A percentile compares a stretch with the other conserved stretches of the same genome.
Conservation (phyloP, 2,329 filamentous ascomycete genomes). For the Lecanicillium sp. region DNA sequence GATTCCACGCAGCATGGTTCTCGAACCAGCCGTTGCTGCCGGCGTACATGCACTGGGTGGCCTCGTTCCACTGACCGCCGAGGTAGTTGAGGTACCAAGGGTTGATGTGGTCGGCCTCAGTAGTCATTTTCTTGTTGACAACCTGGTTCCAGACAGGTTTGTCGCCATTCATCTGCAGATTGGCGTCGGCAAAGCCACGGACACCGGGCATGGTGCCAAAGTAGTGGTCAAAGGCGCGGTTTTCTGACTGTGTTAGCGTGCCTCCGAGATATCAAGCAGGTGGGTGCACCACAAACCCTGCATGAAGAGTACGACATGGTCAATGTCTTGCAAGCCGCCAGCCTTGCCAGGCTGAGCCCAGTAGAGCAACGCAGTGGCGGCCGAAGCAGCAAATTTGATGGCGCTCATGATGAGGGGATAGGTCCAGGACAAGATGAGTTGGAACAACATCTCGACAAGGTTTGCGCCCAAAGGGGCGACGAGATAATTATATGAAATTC, state of each 20-base stretch:
- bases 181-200: constrained; percentile 50
- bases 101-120: constrained; percentile 35
- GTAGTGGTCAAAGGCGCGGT: constrained; percentile 39
- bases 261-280: not conserved
- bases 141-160: constrained; percentile 42
- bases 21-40: constrained; percentile 46
- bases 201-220: constrained; percentile 51
- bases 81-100: constrained; percentile 52
- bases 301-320: constrained; percentile 55
- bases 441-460: not conserved
- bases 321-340: constrained; percentile 33
- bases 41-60: constrained; percentile 48
- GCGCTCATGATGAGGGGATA: constrained; percentile 8
- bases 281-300: constrained; percentile 28
- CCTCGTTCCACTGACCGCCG: constrained; percentile 41
- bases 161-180: constrained; percentile 44
- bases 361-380: constrained; percentile 1
- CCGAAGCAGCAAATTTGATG: constrained; percentile 4
- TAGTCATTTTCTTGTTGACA: constrained; percentile 33
- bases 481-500: too few relatives aligned
- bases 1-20: constrained; percentile 47
- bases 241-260: constrained; percentile 20
- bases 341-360: constrained; percentile 5
- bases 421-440: not conserved
- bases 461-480: not conserved